Evolutionary conservation across 805 yeast genomes (phyloP).

Genomic region (Kodamaea kaohsiungensis): DNA sequence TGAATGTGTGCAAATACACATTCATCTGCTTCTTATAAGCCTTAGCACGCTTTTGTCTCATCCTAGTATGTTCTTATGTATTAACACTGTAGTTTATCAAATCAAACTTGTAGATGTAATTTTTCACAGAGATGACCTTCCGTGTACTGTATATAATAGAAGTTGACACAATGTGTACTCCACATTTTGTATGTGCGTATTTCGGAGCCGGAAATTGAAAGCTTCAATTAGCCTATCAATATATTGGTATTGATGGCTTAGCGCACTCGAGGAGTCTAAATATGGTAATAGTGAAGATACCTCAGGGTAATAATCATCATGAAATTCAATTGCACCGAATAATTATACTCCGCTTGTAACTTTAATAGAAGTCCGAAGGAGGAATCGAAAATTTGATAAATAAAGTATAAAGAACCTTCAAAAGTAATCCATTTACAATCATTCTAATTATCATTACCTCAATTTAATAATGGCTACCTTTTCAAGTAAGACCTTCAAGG

Average conservation of each 20-base stretch:
- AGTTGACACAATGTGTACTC: neutral
- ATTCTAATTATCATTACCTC: neutral
- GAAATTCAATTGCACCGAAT: neutral
- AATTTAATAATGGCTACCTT: conserved; percentile 31
- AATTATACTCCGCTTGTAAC: neutral
- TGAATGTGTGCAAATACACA: conserved; percentile 80
- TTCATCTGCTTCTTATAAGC: conserved; percentile 91
- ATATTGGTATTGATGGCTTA: neutral
- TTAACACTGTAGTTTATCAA: neutral
- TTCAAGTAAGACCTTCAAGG: conserved; percentile 32
- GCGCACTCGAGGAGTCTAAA: neutral
- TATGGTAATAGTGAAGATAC: neutral
- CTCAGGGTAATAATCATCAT: neutral
- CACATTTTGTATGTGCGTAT: neutral
- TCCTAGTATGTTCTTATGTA: conserved; percentile 24
- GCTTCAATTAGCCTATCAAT: neutral
- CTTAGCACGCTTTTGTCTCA: conserved; percentile 97
- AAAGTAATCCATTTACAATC: neutral
- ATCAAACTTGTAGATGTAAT: neutral
- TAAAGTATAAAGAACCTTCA: neutral
- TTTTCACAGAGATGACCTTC: conserved; percentile 6
- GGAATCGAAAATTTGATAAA: neutral
- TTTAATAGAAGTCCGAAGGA: neutral
- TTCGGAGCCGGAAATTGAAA: neutral
- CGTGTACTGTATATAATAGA: neutral